A percentile compares a stretch with the other conserved stretches of the same genome.
phyloP scores from a whole-genome alignment of 2,329 filamentous ascomycete genomes.

The Aureobasidium namibiae region DNA sequence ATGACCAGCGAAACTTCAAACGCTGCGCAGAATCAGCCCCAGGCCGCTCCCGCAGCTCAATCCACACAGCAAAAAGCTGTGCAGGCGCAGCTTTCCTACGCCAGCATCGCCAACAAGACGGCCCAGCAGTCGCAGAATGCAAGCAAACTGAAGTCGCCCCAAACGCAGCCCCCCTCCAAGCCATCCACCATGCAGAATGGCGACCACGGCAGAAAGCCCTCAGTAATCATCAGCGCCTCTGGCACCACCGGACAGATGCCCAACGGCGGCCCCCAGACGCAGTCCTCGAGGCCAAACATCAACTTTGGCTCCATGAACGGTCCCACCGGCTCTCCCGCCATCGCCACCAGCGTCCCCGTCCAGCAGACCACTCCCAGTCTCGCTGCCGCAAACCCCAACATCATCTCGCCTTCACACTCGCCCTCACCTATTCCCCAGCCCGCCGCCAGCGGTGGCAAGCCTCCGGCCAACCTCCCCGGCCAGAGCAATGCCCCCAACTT shows the following conservation, averaged over 20 bases:
- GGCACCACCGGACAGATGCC: constrained; percentile 66
- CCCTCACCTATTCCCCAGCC: constrained; percentile 91
- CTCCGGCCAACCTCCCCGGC: constrained; percentile 65
- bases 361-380: constrained; percentile 52
- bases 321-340: constrained; percentile 53
- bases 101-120: constrained; percentile 52
- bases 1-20: constrained; percentile 55
- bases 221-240: constrained; percentile 83
- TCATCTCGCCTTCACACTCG: constrained; percentile 77
- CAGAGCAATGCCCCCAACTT: constrained; percentile 67
- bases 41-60: constrained; percentile 40
- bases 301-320: constrained; percentile 64
- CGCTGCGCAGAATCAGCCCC: constrained; percentile 39
- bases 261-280: constrained; percentile 63
- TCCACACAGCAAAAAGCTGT: constrained; percentile 46
- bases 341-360: constrained; percentile 56
- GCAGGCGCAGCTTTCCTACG: constrained; percentile 53
- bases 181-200: constrained; percentile 30
- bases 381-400: constrained; percentile 57
- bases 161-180: constrained; percentile 60
- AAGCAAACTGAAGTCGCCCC: constrained; percentile 68
- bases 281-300: constrained; percentile 49
- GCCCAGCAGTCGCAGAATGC: constrained; percentile 48
- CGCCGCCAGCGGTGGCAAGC: constrained; percentile 71
- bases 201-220: constrained; percentile 77